phyloP scores from a whole-genome alignment of 1,284 basidiomycete genomes.

The Ustilago tritici region DNA sequence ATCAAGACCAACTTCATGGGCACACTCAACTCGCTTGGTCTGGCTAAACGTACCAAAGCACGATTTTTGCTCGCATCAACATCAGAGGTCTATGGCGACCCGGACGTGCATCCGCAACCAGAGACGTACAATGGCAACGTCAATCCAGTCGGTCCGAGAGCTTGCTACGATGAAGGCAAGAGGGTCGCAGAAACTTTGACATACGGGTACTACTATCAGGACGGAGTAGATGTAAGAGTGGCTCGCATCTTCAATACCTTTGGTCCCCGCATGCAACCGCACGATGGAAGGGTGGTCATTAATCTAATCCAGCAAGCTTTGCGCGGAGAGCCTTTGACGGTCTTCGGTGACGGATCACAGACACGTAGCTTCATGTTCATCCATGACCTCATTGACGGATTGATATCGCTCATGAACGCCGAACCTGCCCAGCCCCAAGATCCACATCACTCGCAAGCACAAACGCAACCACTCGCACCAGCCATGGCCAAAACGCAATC shows the following conservation, averaged over 20 bases:
- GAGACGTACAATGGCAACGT: slow-evolving; percentile 80
- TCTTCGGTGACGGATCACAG: slow-evolving; percentile 95
- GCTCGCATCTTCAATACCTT: slow-evolving; percentile 64
- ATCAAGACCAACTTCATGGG: slow-evolving; percentile 98
- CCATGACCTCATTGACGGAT: slow-evolving; percentile 75
- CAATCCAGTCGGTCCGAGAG: slow-evolving; percentile 94
- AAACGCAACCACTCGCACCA: background rate
- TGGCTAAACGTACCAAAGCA: slow-evolving; percentile 97
- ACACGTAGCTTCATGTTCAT: slow-evolving; percentile 86
- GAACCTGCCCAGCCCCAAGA: slow-evolving; percentile 74
- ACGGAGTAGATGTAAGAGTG: slow-evolving; percentile 83
- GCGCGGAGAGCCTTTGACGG: slow-evolving; percentile 92
- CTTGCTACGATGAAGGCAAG: slow-evolving; percentile 94
- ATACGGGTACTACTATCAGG: slow-evolving; percentile 82
- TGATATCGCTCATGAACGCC: slow-evolving; percentile 68
- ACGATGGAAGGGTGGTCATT: slow-evolving; percentile 95
- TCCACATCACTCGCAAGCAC: slow-evolving; percentile 57
- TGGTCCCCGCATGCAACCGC: slow-evolving; percentile 81
- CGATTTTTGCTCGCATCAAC: slow-evolving; percentile 95
- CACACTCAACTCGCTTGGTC: slow-evolving; percentile 86
- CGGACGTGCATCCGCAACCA: slow-evolving; percentile 93
- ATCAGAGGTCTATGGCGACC: slow-evolving; percentile 97
- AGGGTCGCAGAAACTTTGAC: slow-evolving; percentile 62
- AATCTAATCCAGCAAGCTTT: slow-evolving; percentile 98
- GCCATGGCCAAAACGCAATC: slow-evolving; percentile 14